Evolutionary conservation across 495 filamentous ascomycete genomes (phyloP).

Genomic region (Podospora pseudocomata): DNA sequence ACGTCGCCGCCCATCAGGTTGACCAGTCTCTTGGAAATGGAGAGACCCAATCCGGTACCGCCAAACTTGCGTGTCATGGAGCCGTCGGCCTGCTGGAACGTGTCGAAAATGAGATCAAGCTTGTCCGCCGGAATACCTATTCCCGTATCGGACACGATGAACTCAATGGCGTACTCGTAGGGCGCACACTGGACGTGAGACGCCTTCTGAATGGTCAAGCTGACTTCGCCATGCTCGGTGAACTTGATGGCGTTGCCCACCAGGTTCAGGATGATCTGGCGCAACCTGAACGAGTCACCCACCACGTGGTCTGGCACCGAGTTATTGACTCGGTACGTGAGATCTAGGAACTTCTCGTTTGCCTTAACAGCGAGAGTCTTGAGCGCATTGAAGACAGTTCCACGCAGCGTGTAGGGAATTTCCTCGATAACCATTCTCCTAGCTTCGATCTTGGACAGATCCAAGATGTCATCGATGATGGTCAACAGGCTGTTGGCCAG

Average conservation of each 20-base stretch:
- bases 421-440: slow-evolving; percentile 99
- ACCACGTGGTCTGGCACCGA: slow-evolving; percentile 95
- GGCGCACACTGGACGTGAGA: slow-evolving; percentile 53
- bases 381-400: slow-evolving; percentile 95
- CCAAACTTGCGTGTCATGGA: slow-evolving; percentile 97
- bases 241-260: slow-evolving; percentile 91
- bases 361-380: slow-evolving; percentile 95
- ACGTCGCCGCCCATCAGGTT: slow-evolving; percentile 97
- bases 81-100: slow-evolving; percentile 98
- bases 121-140: slow-evolving; percentile 97
- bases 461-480: slow-evolving; percentile 98
- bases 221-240: slow-evolving; percentile 95
- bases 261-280: slow-evolving; percentile 87
- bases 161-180: slow-evolving; percentile 90
- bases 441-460: slow-evolving; percentile 99
- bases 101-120: slow-evolving; percentile 97
- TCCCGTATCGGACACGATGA: slow-evolving; percentile 93
- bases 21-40: slow-evolving; percentile 92
- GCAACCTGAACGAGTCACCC: slow-evolving; percentile 92
- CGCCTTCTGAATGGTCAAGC: slow-evolving; percentile 81
- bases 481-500: slow-evolving; percentile 95
- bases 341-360: slow-evolving; percentile 92
- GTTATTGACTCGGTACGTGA: slow-evolving; percentile 92
- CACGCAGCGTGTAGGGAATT: slow-evolving; percentile 91
- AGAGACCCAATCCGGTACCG: slow-evolving; percentile 91